phyloP scores from a whole-genome alignment of 2,329 filamentous ascomycete species.

The Aspergillus hiratsukae region DNA sequence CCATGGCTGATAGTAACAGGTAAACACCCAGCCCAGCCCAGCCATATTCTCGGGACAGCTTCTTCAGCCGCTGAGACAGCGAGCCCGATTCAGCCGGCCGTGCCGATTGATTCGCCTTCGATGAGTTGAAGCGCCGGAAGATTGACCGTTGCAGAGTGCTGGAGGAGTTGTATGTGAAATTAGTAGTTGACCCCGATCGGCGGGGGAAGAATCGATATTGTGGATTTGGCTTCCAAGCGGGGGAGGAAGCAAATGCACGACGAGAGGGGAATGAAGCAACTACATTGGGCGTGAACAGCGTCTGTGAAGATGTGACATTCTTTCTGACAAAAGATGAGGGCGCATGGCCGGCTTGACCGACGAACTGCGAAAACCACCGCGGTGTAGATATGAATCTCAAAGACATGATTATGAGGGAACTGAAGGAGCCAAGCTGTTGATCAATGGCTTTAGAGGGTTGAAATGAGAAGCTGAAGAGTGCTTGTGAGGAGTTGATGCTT shows the following conservation, averaged over 20 bases:
- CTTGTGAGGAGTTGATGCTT: neutral
- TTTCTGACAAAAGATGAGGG: neutral
- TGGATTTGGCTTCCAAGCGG: neutral
- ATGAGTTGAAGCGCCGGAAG: slow-evolving; percentile 25
- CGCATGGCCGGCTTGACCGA: neutral
- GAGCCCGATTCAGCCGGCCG: slow-evolving; percentile 40
- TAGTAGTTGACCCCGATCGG: neutral
- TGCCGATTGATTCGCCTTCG: slow-evolving; percentile 16
- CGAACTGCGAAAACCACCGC: neutral
- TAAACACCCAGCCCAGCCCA: slow-evolving; percentile 95
- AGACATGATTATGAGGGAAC: neutral
- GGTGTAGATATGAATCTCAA: neutral
- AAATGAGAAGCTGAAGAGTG: neutral
- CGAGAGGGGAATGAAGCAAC: neutral
- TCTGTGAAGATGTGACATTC: neutral
- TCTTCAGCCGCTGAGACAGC: slow-evolving; percentile 69
- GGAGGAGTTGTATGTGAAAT: neutral
- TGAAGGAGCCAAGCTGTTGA: neutral
- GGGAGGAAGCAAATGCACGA: neutral
- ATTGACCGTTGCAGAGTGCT: slow-evolving; percentile 1
- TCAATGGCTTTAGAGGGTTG: neutral
- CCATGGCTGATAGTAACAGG: slow-evolving; percentile 71
- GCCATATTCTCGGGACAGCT: slow-evolving; percentile 86
- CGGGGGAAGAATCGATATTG: neutral
- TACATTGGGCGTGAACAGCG: neutral